phyloP scores from a whole-genome alignment of 2,329 filamentous ascomycete genomes.

The Stemphylium lycopersici region DNA sequence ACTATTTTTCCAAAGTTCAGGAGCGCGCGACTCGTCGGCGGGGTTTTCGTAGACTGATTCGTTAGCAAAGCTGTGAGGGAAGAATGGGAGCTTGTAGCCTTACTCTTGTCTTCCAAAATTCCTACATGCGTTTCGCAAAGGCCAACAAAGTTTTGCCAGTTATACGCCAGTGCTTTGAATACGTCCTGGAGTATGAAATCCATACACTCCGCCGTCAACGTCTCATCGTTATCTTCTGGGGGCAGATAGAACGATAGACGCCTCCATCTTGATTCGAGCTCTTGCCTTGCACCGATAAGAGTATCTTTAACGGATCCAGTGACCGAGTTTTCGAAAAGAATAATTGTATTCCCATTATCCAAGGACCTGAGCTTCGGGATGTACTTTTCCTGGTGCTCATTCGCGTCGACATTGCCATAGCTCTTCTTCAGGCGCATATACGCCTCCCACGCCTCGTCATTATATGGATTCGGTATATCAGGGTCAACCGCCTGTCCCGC shows the following conservation, averaged over 20 bases:
- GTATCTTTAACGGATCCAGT: slow-evolving; percentile 57
- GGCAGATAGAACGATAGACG: slow-evolving; percentile 58
- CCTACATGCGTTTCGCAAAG: slow-evolving; percentile 57
- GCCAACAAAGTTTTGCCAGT: slow-evolving; percentile 56
- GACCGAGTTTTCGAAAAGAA: slow-evolving; percentile 60
- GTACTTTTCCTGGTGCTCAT: slow-evolving; percentile 43
- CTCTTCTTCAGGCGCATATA: slow-evolving; percentile 40
- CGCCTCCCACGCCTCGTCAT: slow-evolving; percentile 45
- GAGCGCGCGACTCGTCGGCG: slow-evolving; percentile 59
- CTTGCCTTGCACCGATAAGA: slow-evolving; percentile 56
- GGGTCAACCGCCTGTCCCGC: slow-evolving; percentile 47
- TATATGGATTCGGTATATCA: slow-evolving; percentile 56
- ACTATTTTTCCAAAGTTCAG: slow-evolving; percentile 60
- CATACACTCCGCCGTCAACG: slow-evolving; percentile 56
- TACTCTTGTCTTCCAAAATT: slow-evolving; percentile 49
- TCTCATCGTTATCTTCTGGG: slow-evolving; percentile 53
- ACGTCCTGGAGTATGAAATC: slow-evolving; percentile 58
- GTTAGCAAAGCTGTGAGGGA: background rate
- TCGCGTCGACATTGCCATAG: slow-evolving; percentile 36
- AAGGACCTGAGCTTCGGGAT: slow-evolving; percentile 52
- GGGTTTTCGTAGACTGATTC: slow-evolving; percentile 58
- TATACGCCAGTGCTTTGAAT: slow-evolving; percentile 54
- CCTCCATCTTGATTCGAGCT: slow-evolving; percentile 61
- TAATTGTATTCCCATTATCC: slow-evolving; percentile 58
- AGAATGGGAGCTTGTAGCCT: background rate